Conservation (phyloP, 2,329 filamentous ascomycete genomes). For the Leptosphaerulina australis region DNA sequence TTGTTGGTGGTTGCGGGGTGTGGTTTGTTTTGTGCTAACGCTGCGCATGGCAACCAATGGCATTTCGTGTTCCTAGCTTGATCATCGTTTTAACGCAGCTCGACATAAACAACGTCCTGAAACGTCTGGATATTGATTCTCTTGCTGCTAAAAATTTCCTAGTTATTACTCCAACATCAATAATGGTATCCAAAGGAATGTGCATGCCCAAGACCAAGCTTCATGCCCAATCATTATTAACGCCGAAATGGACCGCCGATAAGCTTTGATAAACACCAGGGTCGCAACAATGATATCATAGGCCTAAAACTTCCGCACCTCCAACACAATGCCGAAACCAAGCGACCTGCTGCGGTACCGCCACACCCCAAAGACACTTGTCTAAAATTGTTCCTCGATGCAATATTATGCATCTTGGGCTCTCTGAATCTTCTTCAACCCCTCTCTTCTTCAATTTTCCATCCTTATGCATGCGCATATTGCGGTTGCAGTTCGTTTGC, state of each 20-base stretch:
- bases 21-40: slow-evolving; percentile 34
- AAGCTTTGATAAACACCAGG: slow-evolving; percentile 12
- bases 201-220: neutral
- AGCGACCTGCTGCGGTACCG: neutral
- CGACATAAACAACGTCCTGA: neutral
- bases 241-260: slow-evolving; percentile 9
- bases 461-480: slow-evolving; percentile 11
- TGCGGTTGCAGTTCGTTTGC: slow-evolving; percentile 28
- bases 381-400: no score
- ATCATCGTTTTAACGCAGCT: slow-evolving; percentile 5
- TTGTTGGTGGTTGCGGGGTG: slow-evolving; percentile 32
- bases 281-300: slow-evolving; percentile 22
- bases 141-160: neutral
- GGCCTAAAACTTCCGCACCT: neutral
- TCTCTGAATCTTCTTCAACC: neutral
- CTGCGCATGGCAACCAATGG: slow-evolving; percentile 37
- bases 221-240: neutral
- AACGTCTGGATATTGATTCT: slow-evolving; percentile 2
- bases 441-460: neutral
- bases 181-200: neutral
- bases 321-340: slow-evolving; percentile 2
- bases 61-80: slow-evolving; percentile 26
- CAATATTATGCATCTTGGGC: neutral
- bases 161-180: neutral
- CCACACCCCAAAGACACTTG: neutral